Conservation (phyloP, 495 filamentous ascomycete species). For the Hypoxylon cercidicola region DNA sequence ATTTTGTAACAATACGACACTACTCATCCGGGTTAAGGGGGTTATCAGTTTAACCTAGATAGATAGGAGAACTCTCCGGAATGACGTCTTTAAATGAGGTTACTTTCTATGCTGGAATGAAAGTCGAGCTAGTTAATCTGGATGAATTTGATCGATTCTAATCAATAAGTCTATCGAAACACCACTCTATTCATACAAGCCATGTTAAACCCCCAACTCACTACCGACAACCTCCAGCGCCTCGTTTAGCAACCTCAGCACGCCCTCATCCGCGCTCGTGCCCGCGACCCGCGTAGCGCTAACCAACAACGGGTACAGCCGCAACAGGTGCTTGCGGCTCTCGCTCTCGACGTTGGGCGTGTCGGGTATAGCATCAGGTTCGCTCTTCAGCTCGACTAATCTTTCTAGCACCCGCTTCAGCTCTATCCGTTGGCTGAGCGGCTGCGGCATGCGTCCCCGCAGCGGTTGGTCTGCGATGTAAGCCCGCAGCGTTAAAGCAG, state of each 20-base stretch:
- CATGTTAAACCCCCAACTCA: conserved; percentile 65
- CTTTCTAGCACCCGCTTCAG: conserved; percentile 74
- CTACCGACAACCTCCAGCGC: conserved; percentile 73
- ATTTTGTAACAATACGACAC: background rate
- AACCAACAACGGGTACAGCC: conserved; percentile 83
- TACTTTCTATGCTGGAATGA: too few species aligned
- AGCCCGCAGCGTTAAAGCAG: conserved; percentile 77
- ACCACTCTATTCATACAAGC: background rate
- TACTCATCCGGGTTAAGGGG: background rate
- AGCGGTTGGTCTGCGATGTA: conserved; percentile 95
- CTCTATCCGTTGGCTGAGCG: conserved; percentile 80
- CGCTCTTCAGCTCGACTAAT: conserved; percentile 72
- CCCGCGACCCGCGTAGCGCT: conserved; percentile 75
- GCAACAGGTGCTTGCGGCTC: conserved; percentile 75
- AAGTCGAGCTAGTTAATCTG: too few species aligned
- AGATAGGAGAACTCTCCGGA: too few species aligned
- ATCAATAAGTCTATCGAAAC: conserved; percentile 6
- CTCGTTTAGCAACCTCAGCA: conserved; percentile 64
- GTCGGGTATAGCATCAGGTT: conserved; percentile 77
- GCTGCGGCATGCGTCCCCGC: conserved; percentile 91
- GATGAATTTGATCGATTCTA: background rate
- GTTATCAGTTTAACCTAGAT: too few species aligned
- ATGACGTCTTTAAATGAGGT: too few species aligned
- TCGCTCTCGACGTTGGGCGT: conserved; percentile 65
- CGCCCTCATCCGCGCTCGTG: conserved; percentile 69